Evolutionary conservation across 179 eudicot species (phyloP).

Genomic region (Silene coronaria): DNA sequence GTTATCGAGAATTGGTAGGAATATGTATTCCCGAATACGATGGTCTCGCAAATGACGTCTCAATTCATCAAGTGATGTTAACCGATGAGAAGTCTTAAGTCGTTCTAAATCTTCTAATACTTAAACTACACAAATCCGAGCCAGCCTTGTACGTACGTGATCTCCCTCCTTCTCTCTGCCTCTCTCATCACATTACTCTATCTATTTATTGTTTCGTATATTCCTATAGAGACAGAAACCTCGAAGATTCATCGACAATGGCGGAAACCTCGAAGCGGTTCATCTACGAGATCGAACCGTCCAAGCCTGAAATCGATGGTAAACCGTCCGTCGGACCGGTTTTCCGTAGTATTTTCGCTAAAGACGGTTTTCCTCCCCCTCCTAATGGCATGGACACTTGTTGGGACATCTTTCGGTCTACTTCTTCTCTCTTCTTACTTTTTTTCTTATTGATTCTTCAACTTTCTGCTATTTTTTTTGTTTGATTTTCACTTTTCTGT

Average conservation of each 20-base stretch:
- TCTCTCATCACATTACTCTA: no score
- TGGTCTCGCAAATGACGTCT: no score
- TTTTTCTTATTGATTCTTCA: no score
- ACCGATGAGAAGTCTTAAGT: no score
- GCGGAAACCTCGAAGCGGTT: constrained; percentile 37
- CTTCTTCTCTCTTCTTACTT: neutral
- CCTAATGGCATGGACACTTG: constrained; percentile 55
- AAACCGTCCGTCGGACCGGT: constrained; percentile 72
- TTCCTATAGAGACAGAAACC: neutral
- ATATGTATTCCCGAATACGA: no score
- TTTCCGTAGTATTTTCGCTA: constrained; percentile 58
- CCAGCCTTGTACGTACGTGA: no score
- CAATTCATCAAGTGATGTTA: no score
- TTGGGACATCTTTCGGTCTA: constrained; percentile 89
- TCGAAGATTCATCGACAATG: constrained; percentile 7
- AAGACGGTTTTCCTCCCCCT: constrained; percentile 63
- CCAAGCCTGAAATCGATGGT: constrained; percentile 39
- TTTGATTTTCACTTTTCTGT: neutral
- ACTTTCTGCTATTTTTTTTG: neutral
- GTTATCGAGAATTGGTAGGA: no score
- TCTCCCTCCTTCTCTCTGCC: no score
- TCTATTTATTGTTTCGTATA: no score
- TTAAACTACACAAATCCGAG: no score
- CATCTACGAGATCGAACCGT: constrained; percentile 61
- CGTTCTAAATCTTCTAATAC: no score